These are phyloP conservation scores for Aspergillus biplanus DNA, from an alignment of 495 filamentous ascomycete genomes.

Conservation along the genomic window DNA sequence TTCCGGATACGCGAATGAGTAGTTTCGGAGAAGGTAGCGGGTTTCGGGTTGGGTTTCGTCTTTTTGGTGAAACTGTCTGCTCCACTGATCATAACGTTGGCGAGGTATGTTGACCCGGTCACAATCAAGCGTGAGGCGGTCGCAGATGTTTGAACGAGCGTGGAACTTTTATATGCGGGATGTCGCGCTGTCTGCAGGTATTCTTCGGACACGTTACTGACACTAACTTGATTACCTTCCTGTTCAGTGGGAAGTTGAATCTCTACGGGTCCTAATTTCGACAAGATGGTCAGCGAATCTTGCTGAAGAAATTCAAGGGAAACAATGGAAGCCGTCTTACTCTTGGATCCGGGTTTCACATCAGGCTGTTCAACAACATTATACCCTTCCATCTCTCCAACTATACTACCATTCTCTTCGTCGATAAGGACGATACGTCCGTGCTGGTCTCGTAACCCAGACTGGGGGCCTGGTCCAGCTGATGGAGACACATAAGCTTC, in stretches of 20 bases:
- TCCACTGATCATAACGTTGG: slow-evolving; percentile 72
- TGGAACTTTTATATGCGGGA: slow-evolving; percentile 85
- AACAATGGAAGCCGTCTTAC: slow-evolving; percentile 47
- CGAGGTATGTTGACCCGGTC: slow-evolving; percentile 76
- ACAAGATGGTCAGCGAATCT: slow-evolving; percentile 20
- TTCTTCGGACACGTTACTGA: slow-evolving; percentile 78
- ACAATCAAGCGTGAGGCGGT: slow-evolving; percentile 92
- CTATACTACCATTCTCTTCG: slow-evolving; percentile 92
- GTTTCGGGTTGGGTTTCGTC: slow-evolving; percentile 72
- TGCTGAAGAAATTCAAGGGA: background rate
- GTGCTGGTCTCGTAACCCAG: slow-evolving; percentile 18
- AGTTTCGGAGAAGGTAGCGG: slow-evolving; percentile 82
- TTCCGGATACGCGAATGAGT: slow-evolving; percentile 85
- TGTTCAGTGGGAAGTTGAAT: slow-evolving; percentile 80
- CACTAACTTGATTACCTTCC: slow-evolving; percentile 66
- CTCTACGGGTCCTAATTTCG: slow-evolving; percentile 79
- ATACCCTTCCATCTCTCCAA: slow-evolving; percentile 89
- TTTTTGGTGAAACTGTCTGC: slow-evolving; percentile 82
- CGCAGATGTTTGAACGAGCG: slow-evolving; percentile 86
- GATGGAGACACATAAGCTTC: slow-evolving; percentile 66
- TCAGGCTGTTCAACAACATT: slow-evolving; percentile 73
- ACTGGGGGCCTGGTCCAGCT: slow-evolving; percentile 2
- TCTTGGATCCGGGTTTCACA: slow-evolving; percentile 83
- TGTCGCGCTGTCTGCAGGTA: slow-evolving; percentile 81
- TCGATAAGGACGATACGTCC: slow-evolving; percentile 82